Evolutionary conservation across 1,284 basidiomycete genomes (phyloP).

Genomic region (Ganoderma multipileum): DNA sequence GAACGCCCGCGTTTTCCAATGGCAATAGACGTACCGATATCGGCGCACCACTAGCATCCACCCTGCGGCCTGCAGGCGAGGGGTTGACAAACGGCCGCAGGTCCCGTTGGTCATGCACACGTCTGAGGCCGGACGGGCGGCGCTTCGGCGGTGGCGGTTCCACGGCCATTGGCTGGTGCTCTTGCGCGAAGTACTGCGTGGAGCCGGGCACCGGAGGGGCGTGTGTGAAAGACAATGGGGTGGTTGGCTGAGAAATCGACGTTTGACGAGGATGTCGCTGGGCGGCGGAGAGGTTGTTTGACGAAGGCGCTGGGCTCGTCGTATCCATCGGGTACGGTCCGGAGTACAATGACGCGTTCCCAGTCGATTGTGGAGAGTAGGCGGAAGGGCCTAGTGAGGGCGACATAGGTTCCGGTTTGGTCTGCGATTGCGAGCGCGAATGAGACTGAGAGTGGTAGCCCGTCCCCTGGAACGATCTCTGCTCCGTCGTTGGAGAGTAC

Average conservation of each 20-base stretch:
- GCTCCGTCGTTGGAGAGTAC: slow-evolving; percentile 59
- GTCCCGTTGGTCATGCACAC: slow-evolving; percentile 74
- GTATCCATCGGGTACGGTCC: slow-evolving; percentile 61
- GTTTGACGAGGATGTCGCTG: slow-evolving; percentile 53
- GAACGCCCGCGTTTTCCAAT: slow-evolving; percentile 20
- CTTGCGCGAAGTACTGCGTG: slow-evolving; percentile 62
- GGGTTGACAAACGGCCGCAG: slow-evolving; percentile 71
- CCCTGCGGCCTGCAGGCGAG: slow-evolving; percentile 64
- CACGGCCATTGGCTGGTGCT: slow-evolving; percentile 69
- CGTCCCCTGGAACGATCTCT: slow-evolving; percentile 44
- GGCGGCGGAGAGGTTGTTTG: slow-evolving; percentile 53
- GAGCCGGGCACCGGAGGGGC: slow-evolving; percentile 48
- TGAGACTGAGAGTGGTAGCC: slow-evolving; percentile 58
- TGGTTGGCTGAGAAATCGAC: slow-evolving; percentile 67
- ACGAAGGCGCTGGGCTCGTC: slow-evolving; percentile 62
- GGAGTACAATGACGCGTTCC: slow-evolving; percentile 47
- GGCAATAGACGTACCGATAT: slow-evolving; percentile 58
- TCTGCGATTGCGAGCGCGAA: slow-evolving; percentile 63
- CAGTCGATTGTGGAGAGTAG: slow-evolving; percentile 57
- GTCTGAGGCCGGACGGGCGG: slow-evolving; percentile 72
- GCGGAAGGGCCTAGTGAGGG: slow-evolving; percentile 56
- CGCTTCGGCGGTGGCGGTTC: slow-evolving; percentile 73
- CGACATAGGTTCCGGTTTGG: slow-evolving; percentile 59
- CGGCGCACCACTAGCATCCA: slow-evolving; percentile 68
- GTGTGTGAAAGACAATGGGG: slow-evolving; percentile 71